Conservation (phyloP, 306 rosid species). For the Carpinus fangiana region DNA sequence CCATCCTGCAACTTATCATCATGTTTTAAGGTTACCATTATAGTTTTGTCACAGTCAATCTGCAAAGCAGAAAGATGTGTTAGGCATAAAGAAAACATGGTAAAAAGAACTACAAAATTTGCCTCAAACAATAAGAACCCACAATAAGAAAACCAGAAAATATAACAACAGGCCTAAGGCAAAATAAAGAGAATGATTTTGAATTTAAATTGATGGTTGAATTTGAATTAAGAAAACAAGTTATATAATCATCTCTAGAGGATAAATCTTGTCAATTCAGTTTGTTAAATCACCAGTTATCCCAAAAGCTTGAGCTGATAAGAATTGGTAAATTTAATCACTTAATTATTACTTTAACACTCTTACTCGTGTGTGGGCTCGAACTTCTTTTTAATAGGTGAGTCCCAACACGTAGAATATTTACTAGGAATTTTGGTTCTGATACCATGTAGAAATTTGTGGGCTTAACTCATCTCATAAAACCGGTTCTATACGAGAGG, state of each 20-base stretch:
- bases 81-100: constrained; percentile 3
- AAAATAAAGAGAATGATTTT: neutral
- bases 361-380: too few species aligned
- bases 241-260: neutral
- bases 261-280: neutral
- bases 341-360: too few species aligned
- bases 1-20: constrained; percentile 99
- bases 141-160: constrained; percentile 1
- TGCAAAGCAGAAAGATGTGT: constrained; percentile 38
- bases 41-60: constrained; percentile 97
- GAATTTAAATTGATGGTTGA: neutral
- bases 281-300: too few species aligned
- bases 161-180: neutral
- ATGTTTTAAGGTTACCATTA: constrained; percentile 86
- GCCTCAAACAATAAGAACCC: neutral
- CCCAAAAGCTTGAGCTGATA: too few species aligned
- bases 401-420: too few species aligned
- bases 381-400: too few species aligned
- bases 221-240: neutral
- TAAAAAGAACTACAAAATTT: neutral
- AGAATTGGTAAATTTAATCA: too few species aligned
- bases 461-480: too few species aligned
- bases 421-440: too few species aligned
- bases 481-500: too few species aligned
- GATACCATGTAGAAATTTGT: too few species aligned